These are phyloP conservation scores for Asterella californica DNA, from an alignment of 225 moss, liverwort and hornwort species.

Conservation along the genomic window DNA sequence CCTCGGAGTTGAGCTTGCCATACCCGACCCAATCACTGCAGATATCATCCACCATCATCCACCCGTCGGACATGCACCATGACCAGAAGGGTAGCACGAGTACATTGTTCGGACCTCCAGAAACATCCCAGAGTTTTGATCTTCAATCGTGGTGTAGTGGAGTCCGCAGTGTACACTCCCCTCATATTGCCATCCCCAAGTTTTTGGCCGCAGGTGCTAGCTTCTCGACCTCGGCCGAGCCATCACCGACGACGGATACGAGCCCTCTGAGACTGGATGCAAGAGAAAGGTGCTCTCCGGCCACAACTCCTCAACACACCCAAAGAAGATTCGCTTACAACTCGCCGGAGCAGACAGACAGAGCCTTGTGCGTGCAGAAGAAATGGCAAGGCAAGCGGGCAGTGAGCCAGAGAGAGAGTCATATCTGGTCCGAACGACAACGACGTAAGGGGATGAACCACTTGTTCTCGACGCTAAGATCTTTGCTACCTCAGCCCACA, in stretches of 20 bases:
- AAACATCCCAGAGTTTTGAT: conserved; percentile 43
- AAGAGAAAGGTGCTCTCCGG: conserved; percentile 52
- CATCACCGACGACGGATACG: conserved; percentile 41
- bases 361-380: conserved; percentile 63
- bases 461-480: conserved; percentile 85
- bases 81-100: conserved; percentile 39
- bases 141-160: conserved; percentile 51
- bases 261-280: conserved; percentile 44
- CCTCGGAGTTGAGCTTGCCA: conserved; percentile 39
- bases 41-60: conserved; percentile 34
- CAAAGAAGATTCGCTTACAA: conserved; percentile 35
- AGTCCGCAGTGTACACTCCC: conserved; percentile 34
- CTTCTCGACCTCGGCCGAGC: conserved; percentile 44
- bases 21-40: conserved; percentile 36
- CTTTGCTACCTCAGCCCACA: conserved; percentile 82
- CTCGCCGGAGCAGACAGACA: conserved; percentile 34
- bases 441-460: conserved; percentile 98
- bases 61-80: conserved; percentile 29
- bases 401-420: conserved; percentile 80
- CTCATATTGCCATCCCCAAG: conserved; percentile 39
- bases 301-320: conserved; percentile 45
- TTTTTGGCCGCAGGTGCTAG: conserved; percentile 15
- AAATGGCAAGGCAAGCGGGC: conserved; percentile 78
- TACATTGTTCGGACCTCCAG: conserved; percentile 30
- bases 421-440: conserved; percentile 95